phyloP scores from a whole-genome alignment of 371 early-diverging fungal species.

The Actinomortierella ambigua region DNA sequence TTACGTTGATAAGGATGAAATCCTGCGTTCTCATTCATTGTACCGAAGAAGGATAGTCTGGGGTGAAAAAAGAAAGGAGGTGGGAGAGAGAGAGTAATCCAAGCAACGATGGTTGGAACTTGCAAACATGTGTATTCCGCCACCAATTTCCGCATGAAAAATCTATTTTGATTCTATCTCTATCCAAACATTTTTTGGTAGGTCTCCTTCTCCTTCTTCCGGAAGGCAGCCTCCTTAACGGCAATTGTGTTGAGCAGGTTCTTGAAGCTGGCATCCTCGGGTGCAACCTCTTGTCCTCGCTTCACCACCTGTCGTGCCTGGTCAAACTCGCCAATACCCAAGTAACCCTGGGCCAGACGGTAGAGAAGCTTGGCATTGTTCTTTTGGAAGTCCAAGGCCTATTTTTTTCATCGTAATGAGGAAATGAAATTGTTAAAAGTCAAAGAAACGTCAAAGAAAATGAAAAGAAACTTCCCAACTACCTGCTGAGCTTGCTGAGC shows the following conservation, averaged over 20 bases:
- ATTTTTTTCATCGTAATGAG: neutral
- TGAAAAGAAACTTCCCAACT: too few relatives aligned
- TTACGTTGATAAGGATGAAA: too few relatives aligned
- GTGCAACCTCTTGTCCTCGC: slow-evolving; percentile 53
- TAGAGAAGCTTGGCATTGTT: slow-evolving; percentile 66
- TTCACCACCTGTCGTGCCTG: slow-evolving; percentile 53
- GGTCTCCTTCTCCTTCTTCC: slow-evolving; percentile 46
- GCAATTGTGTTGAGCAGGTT: slow-evolving; percentile 27
- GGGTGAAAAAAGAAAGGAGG: too few relatives aligned
- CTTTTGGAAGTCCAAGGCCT: slow-evolving; percentile 58
- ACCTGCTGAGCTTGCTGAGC: too few relatives aligned
- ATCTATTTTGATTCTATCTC: neutral
- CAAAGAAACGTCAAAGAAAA: too few relatives aligned
- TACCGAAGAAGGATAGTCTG: too few relatives aligned
- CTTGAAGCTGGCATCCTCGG: slow-evolving; percentile 35
- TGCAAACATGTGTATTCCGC: too few relatives aligned
- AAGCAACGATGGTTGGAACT: too few relatives aligned
- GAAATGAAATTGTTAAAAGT: neutral
- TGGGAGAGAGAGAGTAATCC: too few relatives aligned
- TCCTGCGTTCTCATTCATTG: too few relatives aligned
- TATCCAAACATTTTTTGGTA: slow-evolving; percentile 48
- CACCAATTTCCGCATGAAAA: too few relatives aligned
- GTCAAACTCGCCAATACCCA: slow-evolving; percentile 58
- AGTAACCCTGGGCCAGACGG: slow-evolving; percentile 63
- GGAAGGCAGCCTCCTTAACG: slow-evolving; percentile 36